These are phyloP conservation scores for Calcarisporium arbuscula DNA, from an alignment of 2,329 filamentous ascomycete genomes.

Conservation along the genomic window DNA sequence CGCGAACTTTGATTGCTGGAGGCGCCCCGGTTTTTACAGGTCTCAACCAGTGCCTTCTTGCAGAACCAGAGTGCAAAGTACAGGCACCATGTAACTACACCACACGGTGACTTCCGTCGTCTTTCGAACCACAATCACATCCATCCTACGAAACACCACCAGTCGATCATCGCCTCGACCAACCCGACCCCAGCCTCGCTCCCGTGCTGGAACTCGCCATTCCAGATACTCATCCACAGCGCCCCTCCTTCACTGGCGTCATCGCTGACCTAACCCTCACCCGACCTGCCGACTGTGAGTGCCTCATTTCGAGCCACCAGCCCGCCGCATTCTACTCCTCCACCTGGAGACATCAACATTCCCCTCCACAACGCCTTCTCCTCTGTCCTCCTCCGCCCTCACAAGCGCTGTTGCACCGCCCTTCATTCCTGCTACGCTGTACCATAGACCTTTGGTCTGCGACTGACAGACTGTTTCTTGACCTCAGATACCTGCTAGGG, in stretches of 20 bases:
- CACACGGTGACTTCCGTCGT: constrained; percentile 26
- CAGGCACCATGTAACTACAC: constrained; percentile 25
- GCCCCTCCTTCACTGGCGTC: constrained; percentile 24
- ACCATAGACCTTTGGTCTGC: not conserved
- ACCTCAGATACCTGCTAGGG: too few relatives aligned
- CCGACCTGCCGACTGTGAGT: constrained; percentile 25
- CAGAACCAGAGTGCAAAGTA: constrained; percentile 27
- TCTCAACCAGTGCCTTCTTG: constrained; percentile 16
- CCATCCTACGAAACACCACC: not conserved
- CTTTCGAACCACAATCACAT: constrained; percentile 6
- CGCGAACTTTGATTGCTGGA: constrained; percentile 8
- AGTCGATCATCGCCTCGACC: not conserved
- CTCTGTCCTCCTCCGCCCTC: constrained; percentile 4
- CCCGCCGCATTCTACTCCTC: constrained; percentile 5
- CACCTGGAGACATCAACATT: constrained; percentile 5
- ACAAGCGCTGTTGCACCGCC: not conserved
- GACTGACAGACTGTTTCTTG: constrained; percentile 5
- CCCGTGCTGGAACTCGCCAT: not conserved
- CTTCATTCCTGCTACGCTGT: constrained; percentile 3
- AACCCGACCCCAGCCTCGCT: not conserved
- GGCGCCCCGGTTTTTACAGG: constrained; percentile 13
- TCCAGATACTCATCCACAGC: not conserved
- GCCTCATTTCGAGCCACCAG: constrained; percentile 29
- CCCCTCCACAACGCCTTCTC: constrained; percentile 11
- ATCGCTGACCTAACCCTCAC: constrained; percentile 33